phyloP scores from a whole-genome alignment of 805 yeast genomes.

The Pichia insulana region DNA sequence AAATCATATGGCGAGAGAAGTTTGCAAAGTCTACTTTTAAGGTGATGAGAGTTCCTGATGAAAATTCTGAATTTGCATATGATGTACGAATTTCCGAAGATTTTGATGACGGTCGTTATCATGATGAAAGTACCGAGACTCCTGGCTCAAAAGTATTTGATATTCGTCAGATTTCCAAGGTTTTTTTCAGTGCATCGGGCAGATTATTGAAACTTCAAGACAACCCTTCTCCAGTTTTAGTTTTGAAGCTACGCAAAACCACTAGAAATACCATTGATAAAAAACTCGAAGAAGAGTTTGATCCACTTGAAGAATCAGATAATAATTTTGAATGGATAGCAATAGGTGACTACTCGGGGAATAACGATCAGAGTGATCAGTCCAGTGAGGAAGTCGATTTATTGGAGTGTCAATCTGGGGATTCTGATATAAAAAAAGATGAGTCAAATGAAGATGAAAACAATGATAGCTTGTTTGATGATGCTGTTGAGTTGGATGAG shows the following conservation, averaged over 20 bases:
- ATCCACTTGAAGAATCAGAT: slow-evolving; percentile 7
- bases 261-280: slow-evolving; percentile 13
- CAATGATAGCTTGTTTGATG: slow-evolving; percentile 16
- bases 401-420: too few species aligned
- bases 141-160: slow-evolving; percentile 30
- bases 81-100: slow-evolving; percentile 42
- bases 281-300: slow-evolving; percentile 4
- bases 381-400: too few species aligned
- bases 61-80: slow-evolving; percentile 31
- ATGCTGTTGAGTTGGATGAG: slow-evolving; percentile 22
- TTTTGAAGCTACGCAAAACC: slow-evolving; percentile 38
- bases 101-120: slow-evolving; percentile 66
- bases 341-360: slow-evolving; percentile 34
- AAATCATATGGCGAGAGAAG: slow-evolving; percentile 68
- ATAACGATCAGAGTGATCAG: slow-evolving; percentile 8
- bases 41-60: slow-evolving; percentile 26
- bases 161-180: slow-evolving; percentile 35
- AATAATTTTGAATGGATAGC: slow-evolving; percentile 41
- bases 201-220: slow-evolving; percentile 54
- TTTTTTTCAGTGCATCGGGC: slow-evolving; percentile 68
- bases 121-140: slow-evolving; percentile 41
- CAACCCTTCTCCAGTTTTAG: slow-evolving; percentile 55
- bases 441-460: slow-evolving; percentile 33
- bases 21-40: slow-evolving; percentile 46
- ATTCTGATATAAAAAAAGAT: not conserved